A percentile compares a stretch with the other conserved stretches of the same genome.
Conservation (phyloP, 2,329 filamentous ascomycete genomes). For the Sporothrix pallida region DNA sequence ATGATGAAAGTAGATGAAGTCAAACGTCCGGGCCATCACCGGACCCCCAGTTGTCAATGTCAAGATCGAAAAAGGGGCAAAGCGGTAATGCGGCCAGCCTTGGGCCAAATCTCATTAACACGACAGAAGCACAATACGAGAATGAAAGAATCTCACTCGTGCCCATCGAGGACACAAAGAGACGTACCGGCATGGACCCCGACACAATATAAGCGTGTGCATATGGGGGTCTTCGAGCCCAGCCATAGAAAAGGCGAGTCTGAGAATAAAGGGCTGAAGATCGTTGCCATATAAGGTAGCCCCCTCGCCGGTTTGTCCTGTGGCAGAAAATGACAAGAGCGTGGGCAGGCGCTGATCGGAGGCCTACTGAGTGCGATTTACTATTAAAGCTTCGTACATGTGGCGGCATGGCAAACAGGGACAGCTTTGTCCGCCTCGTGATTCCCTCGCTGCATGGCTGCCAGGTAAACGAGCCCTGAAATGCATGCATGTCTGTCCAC, state of each 20-base stretch:
- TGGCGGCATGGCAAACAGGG: neutral
- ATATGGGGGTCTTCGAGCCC: neutral
- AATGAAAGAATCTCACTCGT: neutral
- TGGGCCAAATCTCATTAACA: no score
- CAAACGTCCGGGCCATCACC: neutral
- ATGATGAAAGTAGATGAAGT: neutral
- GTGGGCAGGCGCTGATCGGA: slow-evolving; percentile 2
- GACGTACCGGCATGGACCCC: neutral
- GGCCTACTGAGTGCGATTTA: neutral
- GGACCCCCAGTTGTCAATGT: neutral
- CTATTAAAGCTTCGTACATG: neutral
- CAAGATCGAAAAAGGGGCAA: neutral
- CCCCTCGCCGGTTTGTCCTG: neutral
- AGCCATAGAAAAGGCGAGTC: neutral
- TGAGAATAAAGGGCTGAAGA: neutral
- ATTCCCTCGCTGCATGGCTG: neutral
- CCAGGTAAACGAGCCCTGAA: neutral
- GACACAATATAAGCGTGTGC: neutral
- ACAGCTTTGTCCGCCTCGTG: slow-evolving; percentile 6
- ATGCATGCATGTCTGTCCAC: slow-evolving; percentile 13
- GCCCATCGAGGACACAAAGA: neutral
- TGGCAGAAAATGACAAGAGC: neutral
- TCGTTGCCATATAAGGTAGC: slow-evolving; percentile 21
- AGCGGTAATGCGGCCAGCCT: neutral
- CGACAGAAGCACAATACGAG: neutral